A percentile compares a stretch with the other conserved stretches of the same genome.
phyloP scores from a whole-genome alignment of 176 grass and related monocot genomes.

The Avena insularis region DNA sequence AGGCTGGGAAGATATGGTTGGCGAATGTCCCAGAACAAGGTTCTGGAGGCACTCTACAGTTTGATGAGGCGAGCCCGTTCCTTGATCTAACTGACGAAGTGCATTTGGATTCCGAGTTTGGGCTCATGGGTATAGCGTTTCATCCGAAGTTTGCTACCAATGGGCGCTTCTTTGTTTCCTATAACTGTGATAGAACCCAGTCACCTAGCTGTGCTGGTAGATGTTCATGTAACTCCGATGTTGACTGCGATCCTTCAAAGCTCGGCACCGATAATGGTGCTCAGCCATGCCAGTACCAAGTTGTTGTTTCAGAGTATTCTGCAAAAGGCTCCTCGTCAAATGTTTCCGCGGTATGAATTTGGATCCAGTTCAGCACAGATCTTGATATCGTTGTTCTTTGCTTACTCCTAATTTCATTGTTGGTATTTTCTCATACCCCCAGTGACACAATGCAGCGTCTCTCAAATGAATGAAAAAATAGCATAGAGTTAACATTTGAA shows the following conservation, averaged over 20 bases:
- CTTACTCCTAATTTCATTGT: neutral
- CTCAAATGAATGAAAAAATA: neutral
- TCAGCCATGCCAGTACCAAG: constrained; percentile 80
- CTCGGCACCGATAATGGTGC: constrained; percentile 64
- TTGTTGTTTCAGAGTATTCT: constrained; percentile 79
- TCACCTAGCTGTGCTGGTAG: constrained; percentile 64
- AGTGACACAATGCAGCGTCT: neutral
- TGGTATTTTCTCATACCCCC: neutral
- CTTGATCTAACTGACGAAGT: constrained; percentile 93
- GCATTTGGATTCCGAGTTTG: constrained; percentile 71
- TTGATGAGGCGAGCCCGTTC: constrained; percentile 76
- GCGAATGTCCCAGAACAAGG: constrained; percentile 76
- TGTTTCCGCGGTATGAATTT: constrained; percentile 61
- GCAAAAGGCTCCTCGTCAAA: constrained; percentile 66
- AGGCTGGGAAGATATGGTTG: constrained; percentile 91
- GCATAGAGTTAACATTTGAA: neutral
- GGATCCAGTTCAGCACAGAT: constrained; percentile 6
- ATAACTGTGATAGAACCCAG: constrained; percentile 77
- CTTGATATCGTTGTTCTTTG: constrained; percentile 22
- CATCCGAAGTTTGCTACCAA: constrained; percentile 82
- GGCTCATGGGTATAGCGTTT: constrained; percentile 87
- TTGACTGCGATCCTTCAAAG: constrained; percentile 86
- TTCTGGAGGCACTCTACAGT: constrained; percentile 58
- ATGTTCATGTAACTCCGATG: constrained; percentile 92
- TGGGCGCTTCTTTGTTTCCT: constrained; percentile 90